A percentile compares a stretch with the other conserved stretches of the same genome.
Conservation (phyloP, 345 rosid genomes). For the Salix suchowensis region DNA sequence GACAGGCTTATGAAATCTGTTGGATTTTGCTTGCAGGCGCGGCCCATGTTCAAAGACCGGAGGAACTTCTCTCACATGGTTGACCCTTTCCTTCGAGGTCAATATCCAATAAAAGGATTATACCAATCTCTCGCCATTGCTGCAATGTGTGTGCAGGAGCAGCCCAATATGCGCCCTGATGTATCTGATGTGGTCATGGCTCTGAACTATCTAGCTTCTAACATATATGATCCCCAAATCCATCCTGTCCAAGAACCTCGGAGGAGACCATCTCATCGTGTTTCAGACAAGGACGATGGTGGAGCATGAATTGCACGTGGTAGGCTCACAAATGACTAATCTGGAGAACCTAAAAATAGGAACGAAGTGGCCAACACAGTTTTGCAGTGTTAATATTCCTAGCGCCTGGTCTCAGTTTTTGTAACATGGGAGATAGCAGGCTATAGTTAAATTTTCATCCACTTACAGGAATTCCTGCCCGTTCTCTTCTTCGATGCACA, state of each 20-base stretch:
- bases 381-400: slow-evolving; percentile 8
- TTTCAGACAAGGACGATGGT: slow-evolving; percentile 7
- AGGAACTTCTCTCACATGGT: slow-evolving; percentile 35
- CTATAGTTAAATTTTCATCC: background rate
- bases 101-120: slow-evolving; percentile 35
- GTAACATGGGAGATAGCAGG: slow-evolving; percentile 26
- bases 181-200: slow-evolving; percentile 40
- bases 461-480: slow-evolving; percentile 16
- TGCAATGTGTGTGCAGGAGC: slow-evolving; percentile 48
- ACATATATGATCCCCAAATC: slow-evolving; percentile 17
- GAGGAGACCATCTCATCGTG: background rate
- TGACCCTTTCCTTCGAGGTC: slow-evolving; percentile 35
- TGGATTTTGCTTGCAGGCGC: slow-evolving; percentile 30
- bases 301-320: slow-evolving; percentile 7
- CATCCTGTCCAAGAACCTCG: background rate
- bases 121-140: slow-evolving; percentile 48
- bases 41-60: slow-evolving; percentile 42
- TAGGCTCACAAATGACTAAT: background rate
- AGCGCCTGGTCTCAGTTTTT: slow-evolving; percentile 37
- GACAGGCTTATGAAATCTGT: background rate
- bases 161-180: slow-evolving; percentile 39
- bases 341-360: background rate
- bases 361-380: slow-evolving; percentile 10
- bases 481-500: slow-evolving; percentile 28
- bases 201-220: slow-evolving; percentile 36